Evolutionary conservation across 1,139 yeast genomes (phyloP).

Genomic region (Blastobotrys arbuscula): DNA sequence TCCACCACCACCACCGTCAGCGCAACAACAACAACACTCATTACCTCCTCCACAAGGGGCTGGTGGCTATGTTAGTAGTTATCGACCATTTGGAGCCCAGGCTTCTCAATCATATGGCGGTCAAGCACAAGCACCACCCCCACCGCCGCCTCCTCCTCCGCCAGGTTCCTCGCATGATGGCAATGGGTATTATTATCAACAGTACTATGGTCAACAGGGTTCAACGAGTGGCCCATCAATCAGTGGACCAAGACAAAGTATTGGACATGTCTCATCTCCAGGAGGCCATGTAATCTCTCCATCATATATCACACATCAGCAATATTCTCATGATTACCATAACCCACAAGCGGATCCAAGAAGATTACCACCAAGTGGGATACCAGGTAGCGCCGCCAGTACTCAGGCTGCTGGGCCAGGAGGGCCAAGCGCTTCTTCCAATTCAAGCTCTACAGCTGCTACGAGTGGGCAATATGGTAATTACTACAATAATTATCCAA

Average conservation of each 20-base stretch:
- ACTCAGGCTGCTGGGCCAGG: neutral
- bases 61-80: neutral
- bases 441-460: too few relatives aligned
- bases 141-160: neutral
- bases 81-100: neutral
- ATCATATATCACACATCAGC: neutral
- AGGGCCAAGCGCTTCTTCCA: neutral
- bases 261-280: neutral
- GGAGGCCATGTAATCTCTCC: neutral
- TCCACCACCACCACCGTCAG: neutral
- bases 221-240: too few relatives aligned
- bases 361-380: neutral
- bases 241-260: too few relatives aligned
- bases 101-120: neutral
- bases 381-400: neutral
- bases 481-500: too few relatives aligned
- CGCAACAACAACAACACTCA: neutral
- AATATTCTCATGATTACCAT: neutral
- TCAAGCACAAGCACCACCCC: neutral
- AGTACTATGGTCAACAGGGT: too few relatives aligned
- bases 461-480: too few relatives aligned
- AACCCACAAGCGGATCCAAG: slow-evolving; percentile 4
- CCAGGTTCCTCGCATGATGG: neutral
- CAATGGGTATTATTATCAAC: too few relatives aligned
- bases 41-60: neutral